Conservation (phyloP, 140 eudicot species). For the Anethum foeniculum region DNA sequence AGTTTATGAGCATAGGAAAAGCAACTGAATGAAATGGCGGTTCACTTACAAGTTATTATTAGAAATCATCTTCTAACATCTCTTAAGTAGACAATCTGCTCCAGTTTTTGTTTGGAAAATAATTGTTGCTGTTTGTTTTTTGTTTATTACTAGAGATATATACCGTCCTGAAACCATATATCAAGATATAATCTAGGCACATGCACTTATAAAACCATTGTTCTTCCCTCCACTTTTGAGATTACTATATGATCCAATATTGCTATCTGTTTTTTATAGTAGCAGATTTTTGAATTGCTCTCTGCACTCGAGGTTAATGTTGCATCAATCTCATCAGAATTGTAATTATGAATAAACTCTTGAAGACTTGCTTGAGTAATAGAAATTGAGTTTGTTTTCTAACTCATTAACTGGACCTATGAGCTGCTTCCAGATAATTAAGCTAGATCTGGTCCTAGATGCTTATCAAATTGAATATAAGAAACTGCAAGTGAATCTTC, state of each 20-base stretch:
- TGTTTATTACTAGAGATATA: background rate
- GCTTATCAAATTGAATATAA: background rate
- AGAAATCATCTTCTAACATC: background rate
- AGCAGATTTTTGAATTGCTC: background rate
- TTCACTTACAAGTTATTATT: background rate
- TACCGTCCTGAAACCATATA: background rate
- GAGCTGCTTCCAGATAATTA: background rate
- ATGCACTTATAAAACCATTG: background rate
- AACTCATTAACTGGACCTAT: background rate
- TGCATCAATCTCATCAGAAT: background rate
- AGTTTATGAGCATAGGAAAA: background rate
- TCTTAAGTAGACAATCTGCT: background rate
- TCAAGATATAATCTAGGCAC: background rate
- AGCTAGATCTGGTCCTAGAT: background rate
- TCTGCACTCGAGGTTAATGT: background rate
- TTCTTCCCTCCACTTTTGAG: constrained; percentile 1
- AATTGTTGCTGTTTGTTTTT: background rate
- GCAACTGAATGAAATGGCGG: background rate
- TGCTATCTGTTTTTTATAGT: background rate
- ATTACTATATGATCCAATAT: background rate
- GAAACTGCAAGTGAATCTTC: background rate
- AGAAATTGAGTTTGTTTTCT: background rate
- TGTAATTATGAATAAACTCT: background rate
- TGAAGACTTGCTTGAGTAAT: constrained; percentile 2
- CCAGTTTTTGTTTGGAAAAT: background rate